Percentiles rank a stretch among this genome's conserved stretches.
phyloP scores from a whole-genome alignment of 1,284 basidiomycete genomes.

The Cryptococcus sp. region DNA sequence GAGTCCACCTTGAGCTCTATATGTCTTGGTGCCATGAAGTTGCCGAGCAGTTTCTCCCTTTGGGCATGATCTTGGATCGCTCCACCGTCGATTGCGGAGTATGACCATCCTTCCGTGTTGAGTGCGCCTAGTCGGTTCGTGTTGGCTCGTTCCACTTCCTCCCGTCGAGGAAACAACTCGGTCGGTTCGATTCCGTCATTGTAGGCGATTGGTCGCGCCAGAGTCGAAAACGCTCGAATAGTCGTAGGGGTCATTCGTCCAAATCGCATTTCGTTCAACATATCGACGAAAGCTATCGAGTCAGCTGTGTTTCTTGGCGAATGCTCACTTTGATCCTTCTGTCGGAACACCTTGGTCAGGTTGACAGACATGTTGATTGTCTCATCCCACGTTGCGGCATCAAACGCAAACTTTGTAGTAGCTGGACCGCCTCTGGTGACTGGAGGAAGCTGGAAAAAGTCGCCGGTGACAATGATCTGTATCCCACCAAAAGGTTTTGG shows the following conservation, averaged over 20 bases:
- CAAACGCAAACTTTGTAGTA: slow-evolving; percentile 69
- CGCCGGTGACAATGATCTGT: slow-evolving; percentile 87
- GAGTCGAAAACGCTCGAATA: slow-evolving; percentile 56
- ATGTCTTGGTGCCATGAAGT: slow-evolving; percentile 62
- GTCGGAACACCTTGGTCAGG: slow-evolving; percentile 79
- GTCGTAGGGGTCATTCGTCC: slow-evolving; percentile 60
- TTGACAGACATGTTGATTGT: slow-evolving; percentile 74
- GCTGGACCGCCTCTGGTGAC: slow-evolving; percentile 57
- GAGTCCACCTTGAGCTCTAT: slow-evolving; percentile 64
- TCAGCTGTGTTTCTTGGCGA: neutral
- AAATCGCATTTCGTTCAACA: slow-evolving; percentile 85
- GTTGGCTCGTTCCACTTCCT: slow-evolving; percentile 76
- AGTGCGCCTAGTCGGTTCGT: slow-evolving; percentile 53
- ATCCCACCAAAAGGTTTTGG: slow-evolving; percentile 86
- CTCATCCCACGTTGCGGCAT: slow-evolving; percentile 75
- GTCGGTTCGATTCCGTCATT: slow-evolving; percentile 71
- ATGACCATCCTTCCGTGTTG: slow-evolving; percentile 50
- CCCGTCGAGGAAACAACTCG: slow-evolving; percentile 78
- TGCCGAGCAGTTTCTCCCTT: slow-evolving; percentile 61
- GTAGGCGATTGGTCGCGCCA: slow-evolving; percentile 56
- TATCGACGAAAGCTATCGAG: slow-evolving; percentile 72
- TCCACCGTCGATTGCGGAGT: slow-evolving; percentile 55
- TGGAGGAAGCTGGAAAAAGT: slow-evolving; percentile 96
- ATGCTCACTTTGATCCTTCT: slow-evolving; percentile 52
- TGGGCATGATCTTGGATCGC: slow-evolving; percentile 51